Base-by-base conservation (phyloP, 768 basidiomycete genomes). In the Calocybe gangraenosa region DNA sequence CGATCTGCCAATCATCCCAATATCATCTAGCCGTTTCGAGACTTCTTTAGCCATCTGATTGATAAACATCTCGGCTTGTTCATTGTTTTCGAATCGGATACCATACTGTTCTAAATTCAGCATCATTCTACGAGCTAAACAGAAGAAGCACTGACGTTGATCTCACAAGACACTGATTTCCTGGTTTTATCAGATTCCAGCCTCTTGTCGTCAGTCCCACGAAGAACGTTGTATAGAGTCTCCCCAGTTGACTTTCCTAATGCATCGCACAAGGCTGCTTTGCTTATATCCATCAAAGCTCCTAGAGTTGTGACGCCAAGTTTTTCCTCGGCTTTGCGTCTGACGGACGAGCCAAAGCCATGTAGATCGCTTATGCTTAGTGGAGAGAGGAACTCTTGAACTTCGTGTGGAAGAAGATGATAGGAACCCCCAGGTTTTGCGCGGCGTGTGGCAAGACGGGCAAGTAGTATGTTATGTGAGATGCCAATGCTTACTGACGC, bases 401-500 rank as follows among this genome's bases (percentile, higher is more conserved):
- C 71, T 37, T 79, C 76, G 9, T 69, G 71, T 3, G 67, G 67
- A 0, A 73, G 53, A 11, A 99, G 77, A 52, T 93, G 92, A 58
- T 77, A 90, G 0, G 89, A 82, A 1, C 85, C 84, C 0, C 86
- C 93, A 0, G 96, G 96, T 58, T 99, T 99, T 4, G 96, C 96
- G 4, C 73, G 75, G 7, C 89, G 80, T 0, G 92, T 94, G 2
- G 96, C 96, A 6, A 99, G 73, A 14, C 93, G 87, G 0, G 95
- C 91, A 4, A 99, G 81, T 37, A 95, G 81, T 53, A 95, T 87
- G 65, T 97, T 99, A 50, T 90, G 80, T 0, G 90, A 77, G 40
- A 96, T 86, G 9, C 96, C 96, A 38, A 98, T 87, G 61, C 90
- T 93, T 5, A 92, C 93, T 94, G 42, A 5, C 2, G 14, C 3